These are phyloP conservation scores for Tulasnella calospora DNA, from an alignment of 768 basidiomycete genomes.

Conservation along the genomic window DNA sequence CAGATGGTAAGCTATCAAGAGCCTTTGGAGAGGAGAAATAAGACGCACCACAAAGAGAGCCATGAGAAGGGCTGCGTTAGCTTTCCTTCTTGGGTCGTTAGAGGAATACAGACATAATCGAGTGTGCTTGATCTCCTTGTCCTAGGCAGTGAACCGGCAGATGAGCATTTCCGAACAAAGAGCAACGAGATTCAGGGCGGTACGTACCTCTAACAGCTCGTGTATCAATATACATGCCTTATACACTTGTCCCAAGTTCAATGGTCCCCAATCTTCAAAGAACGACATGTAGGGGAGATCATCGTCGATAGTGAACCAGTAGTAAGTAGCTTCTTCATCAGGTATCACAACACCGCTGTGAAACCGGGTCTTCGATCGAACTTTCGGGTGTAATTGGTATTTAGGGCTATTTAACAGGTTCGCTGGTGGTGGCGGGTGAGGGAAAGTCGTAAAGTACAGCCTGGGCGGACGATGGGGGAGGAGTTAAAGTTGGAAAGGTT, in stretches of 20 bases:
- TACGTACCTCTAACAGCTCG: constrained; percentile 69
- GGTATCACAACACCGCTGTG: constrained; percentile 53
- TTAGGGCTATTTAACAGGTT: constrained; percentile 57
- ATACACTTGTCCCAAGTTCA: constrained; percentile 90
- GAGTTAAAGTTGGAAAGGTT: not conserved
- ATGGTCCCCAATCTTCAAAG: constrained; percentile 91
- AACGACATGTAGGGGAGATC: constrained; percentile 88
- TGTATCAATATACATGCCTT: constrained; percentile 89
- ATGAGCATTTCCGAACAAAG: constrained; percentile 37
- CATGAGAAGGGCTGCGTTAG: constrained; percentile 92
- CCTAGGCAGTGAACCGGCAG: constrained; percentile 45
- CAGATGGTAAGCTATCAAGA: not conserved
- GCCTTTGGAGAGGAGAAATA: not conserved
- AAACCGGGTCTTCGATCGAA: constrained; percentile 54
- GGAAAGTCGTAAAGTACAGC: constrained; percentile 86
- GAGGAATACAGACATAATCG: constrained; percentile 85
- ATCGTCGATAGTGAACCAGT: constrained; percentile 92
- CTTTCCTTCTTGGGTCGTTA: constrained; percentile 77
- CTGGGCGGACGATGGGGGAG: constrained; percentile 38
- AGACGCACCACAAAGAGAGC: constrained; percentile 81
- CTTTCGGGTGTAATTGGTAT: constrained; percentile 51
- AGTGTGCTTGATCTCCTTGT: constrained; percentile 64
- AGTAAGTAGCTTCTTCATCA: constrained; percentile 70
- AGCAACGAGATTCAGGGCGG: constrained; percentile 24
- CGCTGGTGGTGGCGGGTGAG: constrained; percentile 64